phyloP scores from a whole-genome alignment of 176 grass and related monocot genomes.

The barley (Hordeum vulgare) region DNA sequence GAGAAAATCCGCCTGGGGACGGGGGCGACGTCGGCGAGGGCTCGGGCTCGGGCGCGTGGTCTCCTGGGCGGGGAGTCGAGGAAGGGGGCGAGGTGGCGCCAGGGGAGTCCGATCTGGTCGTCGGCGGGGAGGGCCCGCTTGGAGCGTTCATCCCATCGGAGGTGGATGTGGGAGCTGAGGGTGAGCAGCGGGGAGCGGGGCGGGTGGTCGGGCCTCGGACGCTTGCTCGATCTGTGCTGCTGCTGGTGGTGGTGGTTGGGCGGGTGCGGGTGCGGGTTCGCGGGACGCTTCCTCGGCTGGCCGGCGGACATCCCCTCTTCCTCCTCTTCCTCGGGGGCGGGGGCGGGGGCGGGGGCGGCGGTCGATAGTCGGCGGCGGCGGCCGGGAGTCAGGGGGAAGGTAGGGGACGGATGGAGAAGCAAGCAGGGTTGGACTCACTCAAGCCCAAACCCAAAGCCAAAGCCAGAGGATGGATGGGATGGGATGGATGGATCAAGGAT shows the following conservation, averaged over 20 bases:
- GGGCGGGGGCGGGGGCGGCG: not conserved
- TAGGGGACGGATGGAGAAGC: not conserved
- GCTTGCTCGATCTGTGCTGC: constrained; percentile 44
- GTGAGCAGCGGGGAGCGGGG: not conserved
- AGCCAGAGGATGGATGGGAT: too few species aligned
- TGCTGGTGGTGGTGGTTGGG: not conserved
- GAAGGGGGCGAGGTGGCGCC: constrained; percentile 46
- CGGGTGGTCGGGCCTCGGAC: not conserved
- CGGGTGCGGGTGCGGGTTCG: not conserved
- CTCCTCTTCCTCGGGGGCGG: too few species aligned
- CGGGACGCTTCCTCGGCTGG: not conserved
- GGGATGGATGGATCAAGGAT: too few species aligned
- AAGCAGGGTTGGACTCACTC: not conserved
- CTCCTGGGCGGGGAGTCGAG: constrained; percentile 17
- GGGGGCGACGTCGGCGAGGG: constrained; percentile 33
- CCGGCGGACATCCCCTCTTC: constrained; percentile 6
- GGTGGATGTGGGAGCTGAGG: constrained; percentile 39
- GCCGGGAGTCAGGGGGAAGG: too few species aligned
- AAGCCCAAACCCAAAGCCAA: too few species aligned
- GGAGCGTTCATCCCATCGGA: constrained; percentile 37
- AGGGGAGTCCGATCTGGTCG: constrained; percentile 45
- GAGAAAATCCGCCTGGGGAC: constrained; percentile 46
- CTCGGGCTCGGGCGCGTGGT: not conserved
- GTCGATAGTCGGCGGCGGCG: not conserved
- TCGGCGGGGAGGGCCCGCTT: constrained; percentile 44